phyloP scores from a whole-genome alignment of 208 protist genomes.

The Trichomonas tenax region DNA sequence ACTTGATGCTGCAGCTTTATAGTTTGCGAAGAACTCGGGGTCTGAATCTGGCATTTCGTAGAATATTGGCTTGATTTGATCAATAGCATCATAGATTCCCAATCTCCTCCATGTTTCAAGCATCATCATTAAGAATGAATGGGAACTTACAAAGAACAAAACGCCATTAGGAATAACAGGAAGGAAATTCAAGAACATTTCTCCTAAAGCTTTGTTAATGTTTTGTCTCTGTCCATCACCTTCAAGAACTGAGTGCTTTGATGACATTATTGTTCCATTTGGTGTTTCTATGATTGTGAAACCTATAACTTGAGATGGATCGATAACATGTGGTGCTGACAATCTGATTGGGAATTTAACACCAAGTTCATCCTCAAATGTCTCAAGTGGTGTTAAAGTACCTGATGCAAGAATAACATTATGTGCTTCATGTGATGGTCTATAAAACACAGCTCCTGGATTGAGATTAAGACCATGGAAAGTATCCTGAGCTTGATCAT shows the following conservation, averaged over 20 bases:
- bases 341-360: background rate
- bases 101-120: background rate
- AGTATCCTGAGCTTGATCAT: background rate
- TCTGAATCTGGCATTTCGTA: background rate
- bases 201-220: background rate
- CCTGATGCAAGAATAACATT: background rate
- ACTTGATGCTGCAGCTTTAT: background rate
- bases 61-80: background rate
- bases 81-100: background rate
- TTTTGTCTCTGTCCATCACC: background rate
- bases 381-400: background rate
- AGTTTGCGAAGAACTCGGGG: background rate
- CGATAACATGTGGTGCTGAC: background rate
- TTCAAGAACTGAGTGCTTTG: background rate
- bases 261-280: background rate
- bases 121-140: background rate
- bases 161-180: constrained; percentile 22
- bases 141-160: constrained; percentile 26
- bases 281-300: background rate
- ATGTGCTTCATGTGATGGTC: background rate
- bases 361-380: background rate
- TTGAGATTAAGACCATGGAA: background rate
- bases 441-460: background rate
- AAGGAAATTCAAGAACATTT: constrained; percentile 3
- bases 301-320: background rate